phyloP scores from a whole-genome alignment of 2,329 filamentous ascomycete species.

The Bipolaris bicolor region DNA sequence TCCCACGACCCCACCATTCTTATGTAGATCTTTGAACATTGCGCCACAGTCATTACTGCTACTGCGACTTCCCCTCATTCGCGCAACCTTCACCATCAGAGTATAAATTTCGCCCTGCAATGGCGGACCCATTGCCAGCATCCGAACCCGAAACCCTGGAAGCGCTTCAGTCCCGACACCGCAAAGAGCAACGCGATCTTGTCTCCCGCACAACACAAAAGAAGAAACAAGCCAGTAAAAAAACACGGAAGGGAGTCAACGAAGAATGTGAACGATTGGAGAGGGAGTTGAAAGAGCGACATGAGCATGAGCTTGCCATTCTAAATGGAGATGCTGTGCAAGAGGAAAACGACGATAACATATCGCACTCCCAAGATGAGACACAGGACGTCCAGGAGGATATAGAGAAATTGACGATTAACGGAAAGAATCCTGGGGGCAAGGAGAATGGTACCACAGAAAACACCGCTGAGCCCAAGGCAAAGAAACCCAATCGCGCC shows the following conservation, averaged over 20 bases:
- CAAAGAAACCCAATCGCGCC: slow-evolving; percentile 84
- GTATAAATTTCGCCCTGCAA: not conserved
- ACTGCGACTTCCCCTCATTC: not conserved
- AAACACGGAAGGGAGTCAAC: slow-evolving; percentile 65
- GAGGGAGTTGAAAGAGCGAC: slow-evolving; percentile 60
- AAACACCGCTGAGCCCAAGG: slow-evolving; percentile 8
- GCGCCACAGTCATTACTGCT: slow-evolving; percentile 14
- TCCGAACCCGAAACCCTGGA: slow-evolving; percentile 62
- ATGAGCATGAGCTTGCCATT: slow-evolving; percentile 58
- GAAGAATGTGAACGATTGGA: slow-evolving; percentile 68
- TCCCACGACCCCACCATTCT: slow-evolving; percentile 19
- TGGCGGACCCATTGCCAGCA: slow-evolving; percentile 14
- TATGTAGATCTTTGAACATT: slow-evolving; percentile 1
- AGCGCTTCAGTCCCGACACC: slow-evolving; percentile 77
- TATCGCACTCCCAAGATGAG: slow-evolving; percentile 6
- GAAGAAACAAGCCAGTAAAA: slow-evolving; percentile 95
- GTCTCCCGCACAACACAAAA: slow-evolving; percentile 87
- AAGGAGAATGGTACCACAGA: slow-evolving; percentile 11
- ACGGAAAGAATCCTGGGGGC: not conserved
- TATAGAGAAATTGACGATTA: slow-evolving; percentile 14
- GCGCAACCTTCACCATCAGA: too few species aligned
- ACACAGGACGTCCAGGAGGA: slow-evolving; percentile 24
- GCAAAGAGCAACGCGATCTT: slow-evolving; percentile 86
- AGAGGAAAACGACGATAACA: slow-evolving; percentile 11
- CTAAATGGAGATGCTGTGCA: slow-evolving; percentile 40